phyloP scores from a whole-genome alignment of 176 grass and related monocot genomes.

The Chloris gayana region DNA sequence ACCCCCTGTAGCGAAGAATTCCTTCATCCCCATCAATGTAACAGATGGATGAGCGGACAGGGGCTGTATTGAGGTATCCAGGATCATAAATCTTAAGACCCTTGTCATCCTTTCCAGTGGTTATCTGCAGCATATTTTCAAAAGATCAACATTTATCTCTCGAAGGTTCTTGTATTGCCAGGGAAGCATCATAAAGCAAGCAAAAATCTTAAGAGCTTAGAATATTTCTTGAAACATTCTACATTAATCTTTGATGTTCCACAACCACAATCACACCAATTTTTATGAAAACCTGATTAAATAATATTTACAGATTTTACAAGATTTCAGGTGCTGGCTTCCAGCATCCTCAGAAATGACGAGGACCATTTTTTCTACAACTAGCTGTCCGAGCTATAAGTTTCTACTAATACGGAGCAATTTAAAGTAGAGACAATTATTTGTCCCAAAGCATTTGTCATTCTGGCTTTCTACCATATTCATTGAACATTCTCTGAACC shows the following conservation, averaged over 20 bases:
- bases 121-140: constrained; percentile 57
- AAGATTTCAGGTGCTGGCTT: not conserved
- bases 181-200: not conserved
- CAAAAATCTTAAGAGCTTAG: not conserved
- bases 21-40: constrained; percentile 98
- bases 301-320: not conserved
- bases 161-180: not conserved
- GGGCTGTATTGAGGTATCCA: constrained; percentile 92
- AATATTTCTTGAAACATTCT: not conserved
- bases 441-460: too few relatives aligned
- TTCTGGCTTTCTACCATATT: too few relatives aligned
- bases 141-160: not conserved
- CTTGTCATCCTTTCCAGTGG: constrained; percentile 78
- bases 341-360: not conserved
- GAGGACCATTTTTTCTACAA: not conserved
- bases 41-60: constrained; percentile 79
- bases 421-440: not conserved
- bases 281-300: not conserved
- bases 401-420: not conserved
- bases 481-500: too few relatives aligned
- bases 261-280: not conserved
- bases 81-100: constrained; percentile 95
- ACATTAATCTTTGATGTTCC: not conserved
- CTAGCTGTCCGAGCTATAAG: not conserved
- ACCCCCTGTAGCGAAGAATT: constrained; percentile 98